Evolutionary conservation across 345 rosid genomes (phyloP).

Genomic region (Rhodamnia argentea): DNA sequence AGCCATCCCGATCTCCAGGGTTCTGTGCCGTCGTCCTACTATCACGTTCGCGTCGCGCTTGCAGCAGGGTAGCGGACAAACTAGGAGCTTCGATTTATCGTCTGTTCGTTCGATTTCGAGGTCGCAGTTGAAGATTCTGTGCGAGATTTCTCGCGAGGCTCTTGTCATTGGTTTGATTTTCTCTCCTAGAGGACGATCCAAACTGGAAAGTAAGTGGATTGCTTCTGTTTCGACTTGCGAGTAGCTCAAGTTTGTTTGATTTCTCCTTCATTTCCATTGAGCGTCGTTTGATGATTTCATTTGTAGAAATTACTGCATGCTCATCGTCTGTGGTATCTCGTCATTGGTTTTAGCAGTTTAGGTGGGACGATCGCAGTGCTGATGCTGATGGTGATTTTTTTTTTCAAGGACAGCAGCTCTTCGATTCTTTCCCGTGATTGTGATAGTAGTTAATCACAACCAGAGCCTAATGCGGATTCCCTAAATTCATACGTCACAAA

Average conservation of each 20-base stretch:
- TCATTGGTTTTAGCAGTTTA: neutral
- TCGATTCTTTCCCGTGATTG: neutral
- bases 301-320: neutral
- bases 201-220: neutral
- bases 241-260: neutral
- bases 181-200: neutral
- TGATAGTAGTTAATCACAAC: neutral
- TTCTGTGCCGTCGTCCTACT: neutral
- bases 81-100: neutral
- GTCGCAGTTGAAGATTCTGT: neutral
- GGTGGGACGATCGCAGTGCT: neutral
- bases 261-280: neutral
- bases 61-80: neutral
- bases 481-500: neutral
- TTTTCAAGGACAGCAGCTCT: neutral
- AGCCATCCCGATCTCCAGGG: neutral
- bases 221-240: neutral
- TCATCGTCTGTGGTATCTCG: neutral
- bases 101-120: neutral
- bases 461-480: neutral
- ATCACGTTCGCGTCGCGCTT: neutral
- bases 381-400: neutral
- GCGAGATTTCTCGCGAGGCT: neutral
- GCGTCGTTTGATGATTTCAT: neutral
- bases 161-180: neutral